Evolutionary conservation across 345 rosid genomes (phyloP).

Genomic region (Eucalyptus erythrocorys): DNA sequence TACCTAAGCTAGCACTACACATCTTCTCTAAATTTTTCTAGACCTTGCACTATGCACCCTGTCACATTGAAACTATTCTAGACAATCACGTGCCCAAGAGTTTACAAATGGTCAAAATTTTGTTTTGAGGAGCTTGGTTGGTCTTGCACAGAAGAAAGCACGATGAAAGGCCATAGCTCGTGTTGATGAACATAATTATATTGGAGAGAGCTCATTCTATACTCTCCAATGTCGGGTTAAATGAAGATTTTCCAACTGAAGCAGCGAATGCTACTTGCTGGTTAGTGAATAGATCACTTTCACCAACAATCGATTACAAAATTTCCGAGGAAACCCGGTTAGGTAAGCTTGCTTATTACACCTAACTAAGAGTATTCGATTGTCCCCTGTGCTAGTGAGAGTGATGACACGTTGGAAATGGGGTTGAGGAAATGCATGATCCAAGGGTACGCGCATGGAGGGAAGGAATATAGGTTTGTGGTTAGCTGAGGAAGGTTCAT

Average conservation of each 20-base stretch:
- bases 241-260: not conserved
- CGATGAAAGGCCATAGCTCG: not conserved
- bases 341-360: not conserved
- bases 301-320: not conserved
- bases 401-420: accelerated
- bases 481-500: not conserved
- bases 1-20: not conserved
- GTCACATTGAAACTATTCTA: not conserved
- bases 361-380: not conserved
- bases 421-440: not conserved
- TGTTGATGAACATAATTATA: not conserved
- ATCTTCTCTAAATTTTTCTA: not conserved
- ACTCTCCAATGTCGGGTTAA: accelerated
- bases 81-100: not conserved
- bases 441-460: not conserved
- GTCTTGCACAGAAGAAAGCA: not conserved
- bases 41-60: not conserved
- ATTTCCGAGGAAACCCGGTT: accelerated
- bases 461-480: not conserved
- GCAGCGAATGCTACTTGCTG: accelerated
- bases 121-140: not conserved
- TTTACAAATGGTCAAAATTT: not conserved
- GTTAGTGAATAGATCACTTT: not conserved
- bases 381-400: not conserved
- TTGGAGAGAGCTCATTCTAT: not conserved